phyloP scores from a whole-genome alignment of 2,329 filamentous ascomycete species.

The Tolypocladium guangdongense region DNA sequence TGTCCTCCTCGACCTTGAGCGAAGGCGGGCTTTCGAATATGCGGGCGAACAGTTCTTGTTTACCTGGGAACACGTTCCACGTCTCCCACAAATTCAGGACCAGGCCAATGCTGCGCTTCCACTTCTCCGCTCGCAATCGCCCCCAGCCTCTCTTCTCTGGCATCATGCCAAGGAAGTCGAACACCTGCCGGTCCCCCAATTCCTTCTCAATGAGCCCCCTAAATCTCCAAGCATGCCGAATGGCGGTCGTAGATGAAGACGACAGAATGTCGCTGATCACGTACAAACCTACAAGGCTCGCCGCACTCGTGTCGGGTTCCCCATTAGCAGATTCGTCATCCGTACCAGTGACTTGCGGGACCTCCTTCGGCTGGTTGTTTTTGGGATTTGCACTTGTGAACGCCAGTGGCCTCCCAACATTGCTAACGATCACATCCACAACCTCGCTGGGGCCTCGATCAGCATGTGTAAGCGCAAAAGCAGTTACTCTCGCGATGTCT shows the following conservation, averaged over 20 bases:
- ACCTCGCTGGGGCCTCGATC: slow-evolving; percentile 80
- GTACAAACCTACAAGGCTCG: slow-evolving; percentile 73
- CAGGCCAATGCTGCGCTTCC: slow-evolving; percentile 63
- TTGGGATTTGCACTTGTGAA: slow-evolving; percentile 60
- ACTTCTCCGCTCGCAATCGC: slow-evolving; percentile 70
- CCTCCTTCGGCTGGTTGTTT: slow-evolving; percentile 25
- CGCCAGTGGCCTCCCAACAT: slow-evolving; percentile 67
- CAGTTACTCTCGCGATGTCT: slow-evolving; percentile 74
- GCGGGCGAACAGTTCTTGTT: slow-evolving; percentile 59
- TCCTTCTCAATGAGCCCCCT: slow-evolving; percentile 67
- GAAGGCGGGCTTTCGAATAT: slow-evolving; percentile 61
- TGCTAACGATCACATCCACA: slow-evolving; percentile 76
- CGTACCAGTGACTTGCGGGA: slow-evolving; percentile 12
- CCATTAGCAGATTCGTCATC: slow-evolving; percentile 30
- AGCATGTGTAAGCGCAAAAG: slow-evolving; percentile 82
- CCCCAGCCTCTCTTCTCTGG: slow-evolving; percentile 69
- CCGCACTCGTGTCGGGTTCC: slow-evolving; percentile 52
- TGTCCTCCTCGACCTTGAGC: slow-evolving; percentile 18
- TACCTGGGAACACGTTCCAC: slow-evolving; percentile 63
- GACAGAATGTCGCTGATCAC: slow-evolving; percentile 68
- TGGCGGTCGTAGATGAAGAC: slow-evolving; percentile 62
- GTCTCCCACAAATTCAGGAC: slow-evolving; percentile 62
- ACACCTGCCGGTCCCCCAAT: slow-evolving; percentile 56
- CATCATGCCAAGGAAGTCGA: slow-evolving; percentile 64
- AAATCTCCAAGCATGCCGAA: slow-evolving; percentile 80